phyloP scores from a whole-genome alignment of 306 rosid species.

The Malus domestica region ASM211411v1 NC_041805.1:22262501-22263000 shows the following conservation, averaged over 20 bases:
- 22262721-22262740: constrained; percentile 6
- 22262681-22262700: neutral
- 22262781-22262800: constrained; percentile 99
- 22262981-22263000: neutral
- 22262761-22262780: constrained; percentile 51
- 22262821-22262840: constrained; percentile 93
- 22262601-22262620: constrained; percentile 97
- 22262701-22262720: neutral
- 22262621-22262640: constrained; percentile 43
- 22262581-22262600: constrained; percentile 83
- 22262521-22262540: constrained; percentile 21
- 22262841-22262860: constrained; percentile 52
- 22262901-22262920: neutral
- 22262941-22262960: neutral
- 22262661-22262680: neutral
- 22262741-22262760: constrained; percentile 14
- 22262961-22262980: neutral
- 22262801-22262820: constrained; percentile 96
- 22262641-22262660: neutral
- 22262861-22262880: constrained; percentile 17
- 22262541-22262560: constrained; percentile 83
- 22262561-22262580: constrained; percentile 81
- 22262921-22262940: neutral
- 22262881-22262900: constrained; percentile 12
- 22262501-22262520: neutral